phyloP scores from a whole-genome alignment of 176 grass and related monocot genomes.

The Pontederia paniculata region DNA sequence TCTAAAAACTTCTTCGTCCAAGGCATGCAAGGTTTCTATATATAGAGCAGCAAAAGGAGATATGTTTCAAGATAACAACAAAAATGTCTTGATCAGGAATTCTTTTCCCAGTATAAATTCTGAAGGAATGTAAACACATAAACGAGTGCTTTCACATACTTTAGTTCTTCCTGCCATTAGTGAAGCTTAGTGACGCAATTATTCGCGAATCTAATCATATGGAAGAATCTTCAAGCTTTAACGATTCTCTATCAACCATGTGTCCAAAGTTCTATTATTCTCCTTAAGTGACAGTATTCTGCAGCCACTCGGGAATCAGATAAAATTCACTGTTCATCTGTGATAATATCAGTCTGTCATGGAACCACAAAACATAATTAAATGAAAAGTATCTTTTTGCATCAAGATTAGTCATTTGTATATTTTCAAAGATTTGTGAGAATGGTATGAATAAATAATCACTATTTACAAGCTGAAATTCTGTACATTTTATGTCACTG shows the following conservation, averaged over 20 bases:
- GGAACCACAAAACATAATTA: not conserved
- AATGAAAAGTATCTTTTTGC: too few relatives aligned
- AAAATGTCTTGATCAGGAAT: too few relatives aligned
- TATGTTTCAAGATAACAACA: not conserved
- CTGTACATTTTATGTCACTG: not conserved
- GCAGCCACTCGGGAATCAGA: not conserved
- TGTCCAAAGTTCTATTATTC: not conserved
- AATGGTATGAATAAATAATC: not conserved
- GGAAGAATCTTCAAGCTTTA: not conserved
- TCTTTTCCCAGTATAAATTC: not conserved
- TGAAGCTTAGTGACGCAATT: not conserved
- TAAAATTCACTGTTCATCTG: not conserved
- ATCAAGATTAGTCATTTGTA: too few relatives aligned
- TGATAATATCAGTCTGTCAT: too few relatives aligned
- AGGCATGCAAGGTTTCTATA: too few relatives aligned
- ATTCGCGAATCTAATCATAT: constrained; percentile 10
- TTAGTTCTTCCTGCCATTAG: constrained; percentile 4
- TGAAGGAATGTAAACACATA: not conserved
- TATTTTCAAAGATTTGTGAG: not conserved
- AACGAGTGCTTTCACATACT: not conserved
- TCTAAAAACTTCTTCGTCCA: too few relatives aligned
- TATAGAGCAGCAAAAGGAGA: not conserved
- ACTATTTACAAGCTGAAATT: not conserved
- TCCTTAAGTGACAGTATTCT: not conserved
- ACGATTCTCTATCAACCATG: not conserved